Evolutionary conservation across 768 basidiomycete genomes (phyloP), one percentile per base, ranked within the genome.

Genomic region (Podaxis rugospora): DNA sequence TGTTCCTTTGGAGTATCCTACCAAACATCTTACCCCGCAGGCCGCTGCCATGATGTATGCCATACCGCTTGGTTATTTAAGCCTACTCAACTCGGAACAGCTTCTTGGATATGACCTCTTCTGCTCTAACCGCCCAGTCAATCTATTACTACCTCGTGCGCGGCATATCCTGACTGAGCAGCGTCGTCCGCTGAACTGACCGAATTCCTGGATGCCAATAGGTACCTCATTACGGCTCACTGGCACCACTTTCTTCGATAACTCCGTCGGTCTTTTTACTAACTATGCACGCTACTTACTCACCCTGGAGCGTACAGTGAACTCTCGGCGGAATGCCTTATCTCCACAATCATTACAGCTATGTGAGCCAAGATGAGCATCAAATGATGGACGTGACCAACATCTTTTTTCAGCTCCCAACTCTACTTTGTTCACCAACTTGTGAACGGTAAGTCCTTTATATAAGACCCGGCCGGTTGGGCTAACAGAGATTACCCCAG

Each of bases 211-310:
- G 67, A 3, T 65, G 65, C 39, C 55, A 55, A 32, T 50, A 81
- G 80, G 71, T 81, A 5, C 80, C 78, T 0, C 70, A 78, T 60
- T 81, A 75, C 55, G 80, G 80, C 4, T 77, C 77, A 0, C 62
- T 76, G 32, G 40, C 62, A 14, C 78, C 75, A 1, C 69, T 81
- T 9, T 62, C 62, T n/a, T 71, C 70, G 14, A 70, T 79, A 6
- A 80, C 77, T 0, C 72, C 71, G 78, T 79, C 61, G 49, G 75
- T 68, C 62, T 23, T 46, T 67, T 67, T 55, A 61, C 66, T 4
- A n/a, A 5, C 14, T 39, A 7, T 32, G 3, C 25, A 50, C 52
- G 14, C 40, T 5, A 13, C 10, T 25, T 0, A 35, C 9, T 35
- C 2, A 55, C 27, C 21, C 28, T 9, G 35, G 35, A 32, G 18